phyloP scores from a whole-genome alignment of 768 basidiomycete genomes.

The Roridomyces roridus region DNA sequence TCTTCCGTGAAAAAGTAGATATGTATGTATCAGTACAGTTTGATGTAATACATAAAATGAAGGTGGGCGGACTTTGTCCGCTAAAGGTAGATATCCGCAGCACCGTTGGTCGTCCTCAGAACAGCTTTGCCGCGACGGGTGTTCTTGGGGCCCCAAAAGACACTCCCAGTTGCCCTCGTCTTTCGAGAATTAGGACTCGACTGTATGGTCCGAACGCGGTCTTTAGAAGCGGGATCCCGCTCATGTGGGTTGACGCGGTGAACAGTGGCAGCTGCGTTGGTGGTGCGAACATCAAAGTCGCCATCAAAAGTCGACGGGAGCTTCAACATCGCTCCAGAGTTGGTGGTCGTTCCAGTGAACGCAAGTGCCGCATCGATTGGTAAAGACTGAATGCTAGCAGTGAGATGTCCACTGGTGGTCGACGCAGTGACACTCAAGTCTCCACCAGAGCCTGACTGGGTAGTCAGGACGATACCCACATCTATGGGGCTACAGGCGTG shows the following conservation, averaged over 20 bases:
- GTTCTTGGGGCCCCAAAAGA: constrained; percentile 23
- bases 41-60: constrained; percentile 7
- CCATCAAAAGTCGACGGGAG: constrained; percentile 51
- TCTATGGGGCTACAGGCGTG: constrained; percentile 36
- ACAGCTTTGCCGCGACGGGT: constrained; percentile 4
- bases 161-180: not conserved
- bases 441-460: constrained; percentile 33
- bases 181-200: not conserved
- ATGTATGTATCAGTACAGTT: not conserved
- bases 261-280: constrained; percentile 30
- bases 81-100: not conserved
- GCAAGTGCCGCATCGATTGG: constrained; percentile 44
- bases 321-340: constrained; percentile 28
- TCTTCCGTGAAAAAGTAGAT: not conserved
- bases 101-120: constrained; percentile 14
- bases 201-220: constrained; percentile 36
- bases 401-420: constrained; percentile 37
- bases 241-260: constrained; percentile 31
- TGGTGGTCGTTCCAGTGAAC: constrained; percentile 35
- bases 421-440: constrained; percentile 37
- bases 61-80: not conserved
- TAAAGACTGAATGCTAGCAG: constrained; percentile 31
- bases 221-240: constrained; percentile 31
- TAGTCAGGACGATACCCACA: constrained; percentile 37
- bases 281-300: constrained; percentile 36